A percentile compares a stretch with the other conserved stretches of the same genome.
Conservation (phyloP, 2,329 filamentous ascomycete species). For the Penicillium nordicum region DNA sequence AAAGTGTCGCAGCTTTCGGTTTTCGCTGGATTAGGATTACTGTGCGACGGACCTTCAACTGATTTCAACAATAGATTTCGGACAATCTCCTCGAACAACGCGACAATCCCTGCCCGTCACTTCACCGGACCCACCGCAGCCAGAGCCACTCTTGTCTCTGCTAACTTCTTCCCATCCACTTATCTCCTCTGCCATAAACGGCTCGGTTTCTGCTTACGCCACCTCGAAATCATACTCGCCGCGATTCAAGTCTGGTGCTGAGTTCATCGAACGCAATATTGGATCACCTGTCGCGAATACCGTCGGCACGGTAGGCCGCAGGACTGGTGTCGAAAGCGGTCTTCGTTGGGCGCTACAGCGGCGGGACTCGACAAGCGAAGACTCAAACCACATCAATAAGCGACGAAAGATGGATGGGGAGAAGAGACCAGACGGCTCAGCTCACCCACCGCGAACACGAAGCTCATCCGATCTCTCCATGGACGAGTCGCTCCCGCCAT, state of each 20-base stretch:
- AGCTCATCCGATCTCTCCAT: slow-evolving; percentile 64
- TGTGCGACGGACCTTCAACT: slow-evolving; percentile 3
- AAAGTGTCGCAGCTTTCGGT: neutral
- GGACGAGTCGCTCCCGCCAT: slow-evolving; percentile 74
- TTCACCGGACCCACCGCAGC: slow-evolving; percentile 46
- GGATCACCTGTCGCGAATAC: slow-evolving; percentile 79
- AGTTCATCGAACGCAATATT: slow-evolving; percentile 85
- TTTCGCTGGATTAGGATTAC: neutral
- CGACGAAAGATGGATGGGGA: slow-evolving; percentile 50
- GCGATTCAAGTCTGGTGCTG: slow-evolving; percentile 80
- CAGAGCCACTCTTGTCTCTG: slow-evolving; percentile 79
- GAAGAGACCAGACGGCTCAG: slow-evolving; percentile 29
- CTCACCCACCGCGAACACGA: slow-evolving; percentile 36
- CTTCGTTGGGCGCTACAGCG: slow-evolving; percentile 74
- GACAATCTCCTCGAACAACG: slow-evolving; percentile 59
- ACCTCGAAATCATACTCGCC: slow-evolving; percentile 88
- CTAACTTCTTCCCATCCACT: slow-evolving; percentile 85
- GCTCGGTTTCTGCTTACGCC: slow-evolving; percentile 79
- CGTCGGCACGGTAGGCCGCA: slow-evolving; percentile 75
- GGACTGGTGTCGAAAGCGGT: slow-evolving; percentile 82
- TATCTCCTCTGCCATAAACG: slow-evolving; percentile 78
- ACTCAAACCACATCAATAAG: slow-evolving; percentile 37
- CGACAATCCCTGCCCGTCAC: slow-evolving; percentile 32
- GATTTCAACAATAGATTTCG: slow-evolving; percentile 54
- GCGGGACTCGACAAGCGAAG: slow-evolving; percentile 32